Base-by-base conservation (phyloP, 2,329 filamentous ascomycete genomes). In the Xylaria sp. region DNA sequence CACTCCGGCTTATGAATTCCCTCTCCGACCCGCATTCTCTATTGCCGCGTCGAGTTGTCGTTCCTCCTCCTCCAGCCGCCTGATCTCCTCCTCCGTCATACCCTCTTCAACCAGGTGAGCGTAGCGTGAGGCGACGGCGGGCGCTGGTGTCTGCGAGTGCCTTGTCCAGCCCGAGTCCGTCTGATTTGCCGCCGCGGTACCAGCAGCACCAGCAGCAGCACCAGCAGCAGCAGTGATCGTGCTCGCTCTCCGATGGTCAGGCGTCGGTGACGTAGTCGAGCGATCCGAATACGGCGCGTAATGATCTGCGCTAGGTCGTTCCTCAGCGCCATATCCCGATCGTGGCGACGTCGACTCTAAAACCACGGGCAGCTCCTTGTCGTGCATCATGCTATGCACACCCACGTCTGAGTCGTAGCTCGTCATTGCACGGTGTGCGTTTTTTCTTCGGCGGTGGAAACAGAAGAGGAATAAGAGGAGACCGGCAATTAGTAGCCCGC, bases 41-140 rank as follows among this genome's bases (percentile, higher is more conserved):
- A 87, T 87, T 29, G 82, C 85, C 13, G 77, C 81, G 57, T 87
- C 85, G 35, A 87, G 75, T 62, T 83, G 79, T 62, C 81, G 72
- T 73, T 87, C 85, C 69, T 87, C 85, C 63, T 86, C 84, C 68
- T 85, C 84, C 41, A 87, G 66, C 64, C 81, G 72, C 53, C 79
- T 76, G 48, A 87, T 83, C 70, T 87, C 83, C 0, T 82, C 84
- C 8, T 77, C 76, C 48, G 84, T 86, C 84, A 87, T 87, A 51
- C 83, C 82, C n/a, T 86, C 84, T 68, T 87, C 84, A 4, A 86
- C 81, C 33, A 87, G 72, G 62, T 85, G 83, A 17, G 80, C 79
- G 46, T 84, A 81, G 27, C 74, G 72, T 75, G 59, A 51, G 25
- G 40, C 52, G 33, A 60, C 65, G 49, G 52, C 31, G 4, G 64